These are phyloP conservation scores for Pythium myriotylum DNA, from an alignment of 352 stramenopile genomes.

Conservation along the genomic window DNA sequence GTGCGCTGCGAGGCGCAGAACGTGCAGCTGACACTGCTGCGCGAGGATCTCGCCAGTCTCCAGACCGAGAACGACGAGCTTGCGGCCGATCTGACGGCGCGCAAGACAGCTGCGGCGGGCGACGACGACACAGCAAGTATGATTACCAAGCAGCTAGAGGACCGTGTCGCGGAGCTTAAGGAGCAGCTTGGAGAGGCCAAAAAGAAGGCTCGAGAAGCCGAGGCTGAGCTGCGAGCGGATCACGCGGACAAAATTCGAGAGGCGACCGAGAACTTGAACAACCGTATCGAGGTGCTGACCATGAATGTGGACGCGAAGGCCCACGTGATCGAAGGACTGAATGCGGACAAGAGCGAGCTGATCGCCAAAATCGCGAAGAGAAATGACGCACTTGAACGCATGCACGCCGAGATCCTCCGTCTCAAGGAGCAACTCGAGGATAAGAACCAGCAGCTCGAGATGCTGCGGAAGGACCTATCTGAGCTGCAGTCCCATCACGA, in stretches of 20 bases:
- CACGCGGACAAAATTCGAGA: slow-evolving; percentile 7
- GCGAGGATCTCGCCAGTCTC: slow-evolving; percentile 21
- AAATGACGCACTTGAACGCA: neutral
- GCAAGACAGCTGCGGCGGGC: slow-evolving; percentile 25
- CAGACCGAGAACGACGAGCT: slow-evolving; percentile 37
- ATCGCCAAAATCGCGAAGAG: slow-evolving; percentile 8
- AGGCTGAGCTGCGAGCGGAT: neutral
- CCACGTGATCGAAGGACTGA: slow-evolving; percentile 21
- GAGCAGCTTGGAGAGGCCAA: slow-evolving; percentile 34
- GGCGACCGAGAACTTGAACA: slow-evolving; percentile 14
- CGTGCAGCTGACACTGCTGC: slow-evolving; percentile 25
- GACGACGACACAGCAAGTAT: slow-evolving; percentile 22
- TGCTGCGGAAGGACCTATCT: slow-evolving; percentile 31
- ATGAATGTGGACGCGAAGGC: slow-evolving; percentile 27
- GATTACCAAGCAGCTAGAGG: slow-evolving; percentile 26
- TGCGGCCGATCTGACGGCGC: slow-evolving; percentile 21
- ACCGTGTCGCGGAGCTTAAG: slow-evolving; percentile 39
- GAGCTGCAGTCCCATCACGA: slow-evolving; percentile 29
- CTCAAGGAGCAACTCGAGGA: slow-evolving; percentile 12
- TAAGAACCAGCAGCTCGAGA: slow-evolving; percentile 13
- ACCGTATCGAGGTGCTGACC: slow-evolving; percentile 25
- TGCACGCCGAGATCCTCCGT: slow-evolving; percentile 1
- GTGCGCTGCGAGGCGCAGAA: slow-evolving; percentile 26
- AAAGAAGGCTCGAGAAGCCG: slow-evolving; percentile 7
- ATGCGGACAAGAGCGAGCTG: slow-evolving; percentile 23